Base-by-base conservation (phyloP, 306 rosid genomes). In the Datisca glomerata region DNA sequence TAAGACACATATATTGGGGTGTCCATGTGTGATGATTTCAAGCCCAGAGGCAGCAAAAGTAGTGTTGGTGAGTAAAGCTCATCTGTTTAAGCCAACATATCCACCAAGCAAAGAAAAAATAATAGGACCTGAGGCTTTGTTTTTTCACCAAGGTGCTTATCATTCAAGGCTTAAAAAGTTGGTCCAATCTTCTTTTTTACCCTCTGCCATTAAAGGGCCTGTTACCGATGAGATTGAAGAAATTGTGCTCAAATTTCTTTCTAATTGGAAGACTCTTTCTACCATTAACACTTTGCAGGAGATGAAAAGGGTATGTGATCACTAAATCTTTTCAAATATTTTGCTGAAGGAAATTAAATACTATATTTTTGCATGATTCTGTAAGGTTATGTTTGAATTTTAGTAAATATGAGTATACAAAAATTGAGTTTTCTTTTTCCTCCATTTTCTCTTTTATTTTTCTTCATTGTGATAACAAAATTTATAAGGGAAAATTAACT, bases 21-120 rank as follows among this genome's bases (percentile, higher is more conserved):
- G 94, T 53, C 87, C 93, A 0, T 79, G 94, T 40, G 96, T 82
- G 65, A 76, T 87, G 94, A 76, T 82, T 41, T 76, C 96, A 12
- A 76, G 76, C 39, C 93, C 87, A 2, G 72, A 73, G 24, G 93
- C 74, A 18, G 87, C 79, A 2, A 87, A 72, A 54, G 27, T 37
- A 1, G 94, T 87, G 24, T 73, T 82, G 0, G 96, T 86, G 43
- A 81, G 61, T 8, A 60, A 64, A 8, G 87, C 94, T 12, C 75
- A 86, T 69, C 68, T 76, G 2, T 86, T 82, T 13, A 73, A 77
- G 61, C 87, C 96, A 32, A 79, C 94, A 6, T 82, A 82, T 64
- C 96, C 96, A 3, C 70, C 80, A 28, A 74, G 96, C 87, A 87
- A 87, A 69, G 93, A 76, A 76, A 79, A 21, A 48, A 29, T 87